These are phyloP conservation scores for Cryptosporidium bovis DNA, from an alignment of 169 alveolate genomes.

Conservation along the genomic window DNA sequence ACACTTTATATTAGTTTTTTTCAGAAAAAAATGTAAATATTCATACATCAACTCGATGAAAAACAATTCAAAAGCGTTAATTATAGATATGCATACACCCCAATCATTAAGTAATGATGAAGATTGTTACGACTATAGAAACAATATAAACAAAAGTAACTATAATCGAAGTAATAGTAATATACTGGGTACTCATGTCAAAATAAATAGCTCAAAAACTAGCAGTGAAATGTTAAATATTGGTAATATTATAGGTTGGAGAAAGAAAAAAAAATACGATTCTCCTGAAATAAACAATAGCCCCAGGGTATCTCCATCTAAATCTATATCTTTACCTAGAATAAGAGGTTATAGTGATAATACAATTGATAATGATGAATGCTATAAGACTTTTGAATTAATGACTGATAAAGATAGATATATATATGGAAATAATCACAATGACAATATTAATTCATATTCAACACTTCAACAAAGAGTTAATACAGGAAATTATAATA, in stretches of 20 bases:
- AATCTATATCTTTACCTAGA: no score
- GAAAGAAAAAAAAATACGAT: constrained; percentile 4
- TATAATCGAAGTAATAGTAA: not conserved
- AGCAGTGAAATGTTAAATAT: not conserved
- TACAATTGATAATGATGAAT: no score
- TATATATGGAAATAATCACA: no score
- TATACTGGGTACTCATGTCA: not conserved
- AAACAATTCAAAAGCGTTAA: constrained; percentile 40
- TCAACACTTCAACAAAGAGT: no score
- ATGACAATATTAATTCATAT: no score
- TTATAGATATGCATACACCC: constrained; percentile 24
- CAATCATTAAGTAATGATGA: not conserved
- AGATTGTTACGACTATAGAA: not conserved
- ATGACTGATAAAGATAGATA: no score
- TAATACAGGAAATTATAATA: no score
- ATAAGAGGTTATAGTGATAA: no score
- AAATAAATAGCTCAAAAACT: not conserved
- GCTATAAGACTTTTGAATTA: no score
- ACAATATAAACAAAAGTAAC: not conserved
- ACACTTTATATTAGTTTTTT: not conserved
- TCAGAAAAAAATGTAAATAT: not conserved
- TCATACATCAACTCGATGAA: constrained; percentile 8
- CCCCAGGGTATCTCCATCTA: not conserved
- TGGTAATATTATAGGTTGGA: not conserved
- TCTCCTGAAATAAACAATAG: constrained; percentile 1